Evolutionary conservation across 495 filamentous ascomycete species (phyloP), one percentile per base, ranked within the genome.

Genomic region (Ramalina intermedia): DNA sequence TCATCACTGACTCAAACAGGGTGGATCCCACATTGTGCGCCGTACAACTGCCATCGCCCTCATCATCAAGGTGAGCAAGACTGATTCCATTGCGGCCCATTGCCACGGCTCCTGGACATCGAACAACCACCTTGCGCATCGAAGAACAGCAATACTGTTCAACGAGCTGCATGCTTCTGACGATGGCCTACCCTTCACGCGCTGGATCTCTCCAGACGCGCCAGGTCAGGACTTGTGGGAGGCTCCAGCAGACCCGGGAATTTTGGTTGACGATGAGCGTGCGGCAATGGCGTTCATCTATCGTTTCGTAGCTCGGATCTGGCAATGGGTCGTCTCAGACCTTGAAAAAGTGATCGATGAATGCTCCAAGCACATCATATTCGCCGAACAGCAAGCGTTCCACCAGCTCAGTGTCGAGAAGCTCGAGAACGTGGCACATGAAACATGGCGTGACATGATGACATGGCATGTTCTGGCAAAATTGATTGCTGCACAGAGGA

Each of bases 331-430:
- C 13, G 36, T 48, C 14, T 35, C 18, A 8, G 36, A 40, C 38
- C 46, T 48, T n/a, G 46, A 38, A 36, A 16, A 5, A 23, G 16
- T 48, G n/a, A 48, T 48, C 7, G 46, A 48, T 5, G 46, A 48
- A 41, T 48, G 46, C 38, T 48, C 36, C 6, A 39, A 41, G 35
- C 20, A 48, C 36, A 48, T 48, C 18, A 41, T 48, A 2, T 48
- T 38, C 46, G 14, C 13, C 7, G 46, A 48, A 48, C 35, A 40
- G 17, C 37, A 13, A 39, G 23, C 13, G 13, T 48, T 48, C 17
- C 20, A 48, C 46, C 18, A 39, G 14, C 36, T n/a, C 17, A 21
- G 17, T 24, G 46, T 48, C n/a, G 17, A 41, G 7, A 37, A 20
- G 16, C 46, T 48, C 14, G 46, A 48, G 23, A 35, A 2, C 7